Conservation (phyloP, 108 stramenopile species). For the Conticribra weissflogii region DNA sequence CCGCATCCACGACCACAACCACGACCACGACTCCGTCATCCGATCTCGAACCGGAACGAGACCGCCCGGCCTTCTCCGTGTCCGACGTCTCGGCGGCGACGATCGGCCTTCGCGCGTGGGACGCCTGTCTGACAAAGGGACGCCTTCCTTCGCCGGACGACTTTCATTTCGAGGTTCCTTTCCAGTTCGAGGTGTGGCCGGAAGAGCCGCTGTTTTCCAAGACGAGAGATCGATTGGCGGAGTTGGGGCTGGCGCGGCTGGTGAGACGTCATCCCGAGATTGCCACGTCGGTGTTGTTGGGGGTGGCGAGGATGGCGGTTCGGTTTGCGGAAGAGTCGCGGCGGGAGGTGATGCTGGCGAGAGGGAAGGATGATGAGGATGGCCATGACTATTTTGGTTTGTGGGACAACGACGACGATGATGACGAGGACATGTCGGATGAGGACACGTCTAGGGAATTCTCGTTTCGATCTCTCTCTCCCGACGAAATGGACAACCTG, state of each 20-base stretch:
- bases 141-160: too few species aligned
- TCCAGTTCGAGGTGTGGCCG: slow-evolving; percentile 66
- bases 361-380: slow-evolving; percentile 13
- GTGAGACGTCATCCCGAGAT: slow-evolving; percentile 67
- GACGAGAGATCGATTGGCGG: slow-evolving; percentile 32
- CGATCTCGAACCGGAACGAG: too few species aligned
- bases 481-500: slow-evolving; percentile 33
- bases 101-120: too few species aligned
- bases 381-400: slow-evolving; percentile 25
- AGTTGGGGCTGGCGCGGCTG: slow-evolving; percentile 62
- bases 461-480: slow-evolving; percentile 24
- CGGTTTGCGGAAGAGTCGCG: slow-evolving; percentile 33
- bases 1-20: too few species aligned
- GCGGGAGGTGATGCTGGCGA: slow-evolving; percentile 14
- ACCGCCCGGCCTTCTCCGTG: too few species aligned
- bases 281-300: slow-evolving; percentile 50
- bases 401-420: slow-evolving; percentile 24
- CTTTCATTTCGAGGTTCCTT: too few species aligned
- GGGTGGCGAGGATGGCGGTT: slow-evolving; percentile 48
- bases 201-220: slow-evolving; percentile 57
- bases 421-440: slow-evolving; percentile 7
- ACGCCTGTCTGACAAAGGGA: too few species aligned
- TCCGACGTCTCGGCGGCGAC: too few species aligned
- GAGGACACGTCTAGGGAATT: slow-evolving; percentile 12
- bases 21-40: too few species aligned